Evolutionary conservation across 2,329 filamentous ascomycete genomes (phyloP).

Genomic region (Nakataea oryzae): DNA sequence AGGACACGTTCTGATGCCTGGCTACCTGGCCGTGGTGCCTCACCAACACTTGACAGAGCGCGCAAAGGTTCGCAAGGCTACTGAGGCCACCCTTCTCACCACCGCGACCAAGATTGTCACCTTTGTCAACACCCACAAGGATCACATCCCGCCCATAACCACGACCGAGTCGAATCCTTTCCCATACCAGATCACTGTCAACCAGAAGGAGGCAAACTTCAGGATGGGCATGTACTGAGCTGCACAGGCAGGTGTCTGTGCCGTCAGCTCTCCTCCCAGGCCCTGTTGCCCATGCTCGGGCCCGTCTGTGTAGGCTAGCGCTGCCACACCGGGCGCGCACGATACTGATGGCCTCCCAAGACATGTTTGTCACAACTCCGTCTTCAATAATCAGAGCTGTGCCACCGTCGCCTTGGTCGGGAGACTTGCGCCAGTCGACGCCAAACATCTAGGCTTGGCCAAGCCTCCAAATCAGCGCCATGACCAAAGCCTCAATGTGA

Average conservation of each 20-base stretch:
- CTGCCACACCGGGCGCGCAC: background rate
- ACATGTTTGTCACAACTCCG: background rate
- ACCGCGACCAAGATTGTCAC: slow-evolving; percentile 84
- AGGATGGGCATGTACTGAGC: slow-evolving; percentile 65
- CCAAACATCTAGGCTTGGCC: background rate
- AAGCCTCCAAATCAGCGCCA: background rate
- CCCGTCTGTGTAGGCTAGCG: background rate
- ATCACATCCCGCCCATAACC: slow-evolving; percentile 94
- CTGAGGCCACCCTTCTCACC: slow-evolving; percentile 81
- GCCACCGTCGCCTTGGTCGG: background rate
- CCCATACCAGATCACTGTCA: slow-evolving; percentile 84
- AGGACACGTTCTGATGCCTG: background rate
- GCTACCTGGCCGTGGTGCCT: background rate
- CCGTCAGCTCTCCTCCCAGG: background rate
- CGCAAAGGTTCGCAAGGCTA: slow-evolving; percentile 77
- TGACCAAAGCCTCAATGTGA: background rate
- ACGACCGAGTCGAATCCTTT: slow-evolving; percentile 89
- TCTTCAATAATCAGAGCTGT: background rate
- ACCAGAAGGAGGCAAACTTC: slow-evolving; percentile 56
- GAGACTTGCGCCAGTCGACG: background rate
- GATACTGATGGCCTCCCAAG: background rate
- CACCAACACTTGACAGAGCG: slow-evolving; percentile 46
- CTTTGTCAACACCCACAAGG: slow-evolving; percentile 79
- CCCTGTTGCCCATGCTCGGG: background rate
- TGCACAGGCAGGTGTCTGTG: background rate